Evolutionary conservation across 805 yeast genomes (phyloP), one percentile per base, ranked within the genome.

Genomic region (Yarrowia osloensis): DNA sequence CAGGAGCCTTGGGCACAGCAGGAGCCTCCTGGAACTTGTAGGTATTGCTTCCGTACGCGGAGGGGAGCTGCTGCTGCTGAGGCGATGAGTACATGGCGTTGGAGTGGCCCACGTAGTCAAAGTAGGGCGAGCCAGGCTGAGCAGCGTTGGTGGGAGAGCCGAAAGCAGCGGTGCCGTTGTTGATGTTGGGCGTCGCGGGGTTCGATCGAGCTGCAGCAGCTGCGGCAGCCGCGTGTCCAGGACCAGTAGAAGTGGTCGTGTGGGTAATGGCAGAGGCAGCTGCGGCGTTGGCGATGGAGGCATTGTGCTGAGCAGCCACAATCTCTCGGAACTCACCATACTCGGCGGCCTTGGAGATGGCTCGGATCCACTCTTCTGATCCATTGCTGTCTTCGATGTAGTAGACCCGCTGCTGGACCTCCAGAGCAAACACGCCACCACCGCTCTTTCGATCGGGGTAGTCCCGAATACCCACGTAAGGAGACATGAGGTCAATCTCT

Each of bases 351-450:
- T 70, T 68, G 24, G 72, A 71, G 42, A 78, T 72, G 15, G 73
- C 73, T n/a, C 68, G 70, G 69, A 76, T 68, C 81, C 81, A 78
- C 17, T 70, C 73, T 1, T 69, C 55, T 1, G 77, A 70, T 9
- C 77, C 78, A 12, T 54, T 39, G 5, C 73, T 70, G 63, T 76
- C 77, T 55, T 77, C 78, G 31, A 78, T 69, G 19, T 78, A 75
- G 66, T 73, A 69, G 24, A 75, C 73, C 55, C 74, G 73, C 57
- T 75, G 73, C 42, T 74, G 73, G 12, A 76, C 73, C 69, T 77
- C 79, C 35, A 78, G 69, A 1, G 75, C 69, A 46, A 78, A 69
- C 28, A 74, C 70, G 15, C 75, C 76, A 9, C 68, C 59, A 39
- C 70, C 70, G 54, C 69, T 68, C 42, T 69, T 70, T 66, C 73